Evolutionary conservation across 805 yeast genomes (phyloP).

Genomic region (Candida ulmi): DNA sequence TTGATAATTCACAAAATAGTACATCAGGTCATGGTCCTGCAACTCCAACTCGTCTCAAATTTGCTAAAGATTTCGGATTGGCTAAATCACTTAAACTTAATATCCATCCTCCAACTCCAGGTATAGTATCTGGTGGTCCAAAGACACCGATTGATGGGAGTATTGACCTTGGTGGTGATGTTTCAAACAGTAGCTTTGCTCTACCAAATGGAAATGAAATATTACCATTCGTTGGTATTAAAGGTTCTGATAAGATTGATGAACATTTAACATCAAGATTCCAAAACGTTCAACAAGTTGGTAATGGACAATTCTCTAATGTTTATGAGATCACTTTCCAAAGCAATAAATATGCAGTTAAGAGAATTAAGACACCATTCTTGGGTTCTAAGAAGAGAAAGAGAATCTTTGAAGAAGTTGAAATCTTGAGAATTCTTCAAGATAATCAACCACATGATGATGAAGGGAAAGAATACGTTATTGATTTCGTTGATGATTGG

Average conservation of each 20-base stretch:
- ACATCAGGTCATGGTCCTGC: conserved; percentile 29
- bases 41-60: conserved; percentile 36
- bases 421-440: conserved; percentile 44
- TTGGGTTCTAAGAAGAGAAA: conserved; percentile 52
- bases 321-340: conserved; percentile 79
- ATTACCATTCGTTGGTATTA: conserved; percentile 10
- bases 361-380: conserved; percentile 69
- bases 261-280: conserved; percentile 43
- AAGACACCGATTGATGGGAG: conserved; percentile 22
- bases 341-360: conserved; percentile 72
- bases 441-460: conserved; percentile 35
- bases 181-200: conserved; percentile 18
- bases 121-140: conserved; percentile 18
- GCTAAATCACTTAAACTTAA: conserved; percentile 14
- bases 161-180: conserved; percentile 15
- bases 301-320: conserved; percentile 83
- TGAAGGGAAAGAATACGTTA: conserved; percentile 72
- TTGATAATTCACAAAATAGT: conserved; percentile 1
- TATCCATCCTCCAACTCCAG: conserved; percentile 15
- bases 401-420: conserved; percentile 70
- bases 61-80: conserved; percentile 11
- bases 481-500: conserved; percentile 83
- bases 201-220: conserved; percentile 10
- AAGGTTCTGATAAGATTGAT: conserved; percentile 23
- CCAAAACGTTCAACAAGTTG: conserved; percentile 62